Base-by-base conservation (phyloP, 2,329 filamentous ascomycete genomes). In the Sporothrix curviconia region DNA sequence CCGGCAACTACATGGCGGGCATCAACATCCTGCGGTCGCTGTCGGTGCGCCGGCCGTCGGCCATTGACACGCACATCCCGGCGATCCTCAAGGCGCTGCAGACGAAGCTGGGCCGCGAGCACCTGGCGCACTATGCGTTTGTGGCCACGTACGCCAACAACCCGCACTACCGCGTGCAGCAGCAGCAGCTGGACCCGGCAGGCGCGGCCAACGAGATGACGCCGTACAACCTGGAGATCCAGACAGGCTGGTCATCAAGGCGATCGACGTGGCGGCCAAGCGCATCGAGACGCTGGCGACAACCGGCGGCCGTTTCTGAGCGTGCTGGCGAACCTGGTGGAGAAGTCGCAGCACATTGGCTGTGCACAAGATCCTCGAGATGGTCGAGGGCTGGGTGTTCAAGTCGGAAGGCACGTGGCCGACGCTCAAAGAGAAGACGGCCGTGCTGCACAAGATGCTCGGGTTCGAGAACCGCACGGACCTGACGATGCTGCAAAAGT, bases 391-490 rank as follows among this genome's bases (percentile, higher is more conserved):
- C 32, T 99, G 95, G 95, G 89, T 99, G 6, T 99, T 99, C 76
- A 84, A 90, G 63, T 94, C 90, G 0, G 92, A 90, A 59, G 94
- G 96, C 62, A 94, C 91, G 2, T 96, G 94, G 80, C 94, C 94
- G 0, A 99, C 94, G 0, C 79, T 99, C 1, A 99, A 99, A 71
- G 95, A 99, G 73, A 99, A 99, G 76, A 97, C 92, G 0, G 95
- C 95, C 1, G 94, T 99, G 1, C 76, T 99, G n/a, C 92, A 95
- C 66, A 99, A 99, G 74, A 99, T 99, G 94, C 76, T 97, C 15
- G 86, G 92, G 0, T 99, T 99, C 64, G 94, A 99, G 72, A 84
- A 89, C 58, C 83, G 94, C 39, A 75, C 81, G 28, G 92, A 97
- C 68, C 83, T 86, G 32, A 90, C 87, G 0, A 86, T 99, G 74